Percentiles rank a stretch among this genome's conserved stretches.
Evolutionary conservation across 177 flowering plant species (phyloP).

Genomic region (Vitis hybrid): DNA sequence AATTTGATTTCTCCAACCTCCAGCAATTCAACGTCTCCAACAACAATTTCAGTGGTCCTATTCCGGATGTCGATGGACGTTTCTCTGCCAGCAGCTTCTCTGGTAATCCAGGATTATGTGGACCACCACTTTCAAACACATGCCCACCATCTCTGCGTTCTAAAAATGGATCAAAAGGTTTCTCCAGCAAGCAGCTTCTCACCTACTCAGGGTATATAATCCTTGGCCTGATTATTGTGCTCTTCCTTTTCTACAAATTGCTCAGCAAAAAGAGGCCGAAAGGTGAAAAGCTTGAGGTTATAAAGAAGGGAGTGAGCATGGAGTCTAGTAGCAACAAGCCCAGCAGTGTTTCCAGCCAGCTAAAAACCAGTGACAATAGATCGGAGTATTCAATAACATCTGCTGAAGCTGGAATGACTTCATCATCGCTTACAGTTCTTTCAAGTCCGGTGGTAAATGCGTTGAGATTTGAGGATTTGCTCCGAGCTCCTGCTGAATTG

Average conservation of each 20-base stretch:
- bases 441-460: slow-evolving; percentile 23
- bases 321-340: slow-evolving; percentile 7
- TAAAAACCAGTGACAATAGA: slow-evolving; percentile 10
- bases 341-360: slow-evolving; percentile 17
- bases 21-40: slow-evolving; percentile 41
- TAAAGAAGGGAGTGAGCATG: neutral
- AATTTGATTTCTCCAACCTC: slow-evolving; percentile 37
- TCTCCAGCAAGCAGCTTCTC: slow-evolving; percentile 12
- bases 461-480: slow-evolving; percentile 45
- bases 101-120: slow-evolving; percentile 45
- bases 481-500: slow-evolving; percentile 45
- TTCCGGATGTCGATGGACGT: slow-evolving; percentile 32
- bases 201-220: slow-evolving; percentile 33
- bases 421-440: slow-evolving; percentile 34
- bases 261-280: slow-evolving; percentile 15
- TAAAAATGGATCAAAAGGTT: slow-evolving; percentile 6
- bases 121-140: slow-evolving; percentile 23
- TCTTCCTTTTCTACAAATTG: slow-evolving; percentile 18
- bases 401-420: slow-evolving; percentile 21
- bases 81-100: slow-evolving; percentile 26
- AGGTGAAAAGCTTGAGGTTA: neutral
- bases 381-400: slow-evolving; percentile 41
- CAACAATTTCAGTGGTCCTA: slow-evolving; percentile 44
- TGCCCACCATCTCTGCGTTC: slow-evolving; percentile 25
- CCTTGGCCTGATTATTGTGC: slow-evolving; percentile 24